Evolutionary conservation across 169 alveolate genomes (phyloP).

Genomic region (Plasmodium inui): DNA sequence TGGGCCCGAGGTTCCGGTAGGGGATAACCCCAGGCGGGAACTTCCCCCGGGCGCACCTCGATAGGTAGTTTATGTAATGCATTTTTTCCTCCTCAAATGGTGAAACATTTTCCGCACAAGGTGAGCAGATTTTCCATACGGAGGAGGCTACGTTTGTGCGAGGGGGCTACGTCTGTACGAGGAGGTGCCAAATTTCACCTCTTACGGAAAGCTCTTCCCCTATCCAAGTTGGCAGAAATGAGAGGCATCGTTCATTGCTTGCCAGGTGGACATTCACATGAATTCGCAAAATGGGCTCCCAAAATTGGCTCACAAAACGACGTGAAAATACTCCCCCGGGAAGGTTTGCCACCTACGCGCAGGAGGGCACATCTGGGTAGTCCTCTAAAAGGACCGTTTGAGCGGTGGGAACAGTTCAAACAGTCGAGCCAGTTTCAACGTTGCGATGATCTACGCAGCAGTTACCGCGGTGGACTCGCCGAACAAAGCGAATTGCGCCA

Average conservation of each 20-base stretch:
- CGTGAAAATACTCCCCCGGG: background rate
- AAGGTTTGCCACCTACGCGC: background rate
- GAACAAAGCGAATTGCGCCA: background rate
- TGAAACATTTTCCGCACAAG: conserved; percentile 21
- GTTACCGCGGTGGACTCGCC: background rate
- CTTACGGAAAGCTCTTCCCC: background rate
- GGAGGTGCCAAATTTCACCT: background rate
- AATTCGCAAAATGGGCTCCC: background rate
- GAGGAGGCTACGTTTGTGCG: too few species aligned
- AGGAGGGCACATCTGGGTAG: background rate
- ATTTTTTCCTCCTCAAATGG: conserved; percentile 13
- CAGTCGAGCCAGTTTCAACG: background rate
- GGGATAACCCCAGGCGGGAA: background rate
- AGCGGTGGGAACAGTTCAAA: background rate
- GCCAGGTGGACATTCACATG: background rate
- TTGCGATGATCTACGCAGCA: background rate
- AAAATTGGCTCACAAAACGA: too few species aligned
- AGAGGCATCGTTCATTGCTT: background rate
- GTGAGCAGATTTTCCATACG: background rate
- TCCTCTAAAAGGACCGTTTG: background rate
- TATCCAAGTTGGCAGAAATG: background rate
- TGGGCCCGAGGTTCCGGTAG: background rate
- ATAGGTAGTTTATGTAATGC: background rate
- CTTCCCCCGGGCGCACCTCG: background rate
- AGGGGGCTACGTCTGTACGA: background rate